These are phyloP conservation scores for Aspergillus baeticus DNA, from an alignment of 495 filamentous ascomycete genomes.

Conservation along the genomic window DNA sequence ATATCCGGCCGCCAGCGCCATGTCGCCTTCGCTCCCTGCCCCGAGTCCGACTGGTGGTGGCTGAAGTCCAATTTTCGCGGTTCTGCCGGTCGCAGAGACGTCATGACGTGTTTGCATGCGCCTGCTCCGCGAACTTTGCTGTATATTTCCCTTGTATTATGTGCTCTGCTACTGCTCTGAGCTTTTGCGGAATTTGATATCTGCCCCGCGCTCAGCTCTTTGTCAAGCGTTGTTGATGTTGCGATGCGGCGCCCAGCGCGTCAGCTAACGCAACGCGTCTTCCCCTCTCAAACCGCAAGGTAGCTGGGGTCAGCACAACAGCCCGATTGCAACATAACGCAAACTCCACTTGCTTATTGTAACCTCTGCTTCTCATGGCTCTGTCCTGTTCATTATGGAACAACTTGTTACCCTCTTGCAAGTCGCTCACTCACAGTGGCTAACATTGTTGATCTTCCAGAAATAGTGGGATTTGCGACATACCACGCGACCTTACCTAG, in stretches of 20 bases:
- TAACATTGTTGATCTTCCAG: conserved; percentile 7
- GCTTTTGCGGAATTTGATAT: not conserved
- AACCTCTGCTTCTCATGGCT: not conserved
- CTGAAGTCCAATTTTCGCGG: conserved; percentile 19
- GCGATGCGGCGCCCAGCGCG: conserved; percentile 27
- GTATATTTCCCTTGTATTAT: not conserved
- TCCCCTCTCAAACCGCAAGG: conserved; percentile 2
- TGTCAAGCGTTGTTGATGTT: conserved; percentile 6
- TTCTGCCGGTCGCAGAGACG: conserved; percentile 31
- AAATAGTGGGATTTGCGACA: not conserved
- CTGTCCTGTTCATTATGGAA: not conserved
- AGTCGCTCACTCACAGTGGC: not conserved
- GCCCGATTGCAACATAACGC: not conserved
- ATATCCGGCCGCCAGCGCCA: not conserved
- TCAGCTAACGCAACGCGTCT: conserved; percentile 28
- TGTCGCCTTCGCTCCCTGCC: conserved; percentile 2
- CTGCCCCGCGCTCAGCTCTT: not conserved
- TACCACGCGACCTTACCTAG: not conserved
- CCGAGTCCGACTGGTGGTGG: conserved; percentile 10
- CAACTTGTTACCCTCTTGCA: not conserved
- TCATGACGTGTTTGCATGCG: conserved; percentile 33
- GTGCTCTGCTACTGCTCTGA: not conserved
- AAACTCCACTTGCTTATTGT: not conserved
- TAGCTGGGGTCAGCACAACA: not conserved
- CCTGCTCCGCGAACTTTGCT: not conserved